These are phyloP conservation scores for Fraxinus greggii DNA, from an alignment of 305 asterid genomes.

Conservation along the genomic window DNA sequence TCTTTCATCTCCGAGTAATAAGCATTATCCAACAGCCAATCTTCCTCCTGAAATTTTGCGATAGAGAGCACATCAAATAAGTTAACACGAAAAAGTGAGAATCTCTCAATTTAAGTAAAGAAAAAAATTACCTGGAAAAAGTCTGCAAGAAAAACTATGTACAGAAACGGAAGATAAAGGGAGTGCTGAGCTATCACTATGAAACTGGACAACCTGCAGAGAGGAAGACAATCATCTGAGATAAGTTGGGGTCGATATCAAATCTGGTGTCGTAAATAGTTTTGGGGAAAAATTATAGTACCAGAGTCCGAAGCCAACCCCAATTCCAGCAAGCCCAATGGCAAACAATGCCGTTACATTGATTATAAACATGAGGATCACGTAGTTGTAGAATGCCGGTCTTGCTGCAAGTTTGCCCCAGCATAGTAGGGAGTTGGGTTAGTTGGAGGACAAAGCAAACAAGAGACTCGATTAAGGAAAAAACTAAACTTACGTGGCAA, in stretches of 20 bases:
- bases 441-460: conserved; percentile 13
- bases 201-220: conserved; percentile 65
- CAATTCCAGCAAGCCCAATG: conserved; percentile 64
- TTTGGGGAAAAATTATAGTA: conserved; percentile 16
- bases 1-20: conserved; percentile 95
- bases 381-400: conserved; percentile 86
- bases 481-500: conserved; percentile 66
- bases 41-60: conserved; percentile 64
- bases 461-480: neutral
- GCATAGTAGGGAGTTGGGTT: conserved; percentile 2
- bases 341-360: conserved; percentile 50
- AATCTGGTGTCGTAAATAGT: neutral
- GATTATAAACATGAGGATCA: conserved; percentile 61
- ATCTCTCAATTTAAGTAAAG: conserved; percentile 1
- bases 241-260: neutral
- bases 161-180: conserved; percentile 70
- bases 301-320: conserved; percentile 73
- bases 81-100: neutral
- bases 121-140: conserved; percentile 65
- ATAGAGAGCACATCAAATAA: neutral
- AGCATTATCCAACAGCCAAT: conserved; percentile 87
- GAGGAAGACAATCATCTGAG: conserved; percentile 9
- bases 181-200: conserved; percentile 55
- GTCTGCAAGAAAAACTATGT: conserved; percentile 63
- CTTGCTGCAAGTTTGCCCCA: conserved; percentile 54